Base-by-base conservation (phyloP, 768 basidiomycete genomes). In the Psilocybe subaeruginosa region DNA sequence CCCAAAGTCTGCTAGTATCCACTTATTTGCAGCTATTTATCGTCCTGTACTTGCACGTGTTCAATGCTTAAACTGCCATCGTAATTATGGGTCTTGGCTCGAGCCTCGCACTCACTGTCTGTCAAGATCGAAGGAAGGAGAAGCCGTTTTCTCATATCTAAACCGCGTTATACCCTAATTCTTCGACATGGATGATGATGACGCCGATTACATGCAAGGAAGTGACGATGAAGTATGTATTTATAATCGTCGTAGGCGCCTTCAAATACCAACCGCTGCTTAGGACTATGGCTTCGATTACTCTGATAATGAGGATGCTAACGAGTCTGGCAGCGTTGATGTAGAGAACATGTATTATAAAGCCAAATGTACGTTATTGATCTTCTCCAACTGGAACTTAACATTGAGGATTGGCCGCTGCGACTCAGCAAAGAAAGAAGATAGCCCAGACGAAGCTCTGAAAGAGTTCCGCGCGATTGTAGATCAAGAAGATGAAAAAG, bases 341-440 rank as follows among this genome's bases (percentile, higher is more conserved):
- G 87, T 97, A 48, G 97, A 99, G 79, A 99, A 99, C 72, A 87
- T 95, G 85, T 99, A 99, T 77, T 99, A 99, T 74, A 91, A 89
- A 52, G 97, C 97, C 9, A 99, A 99, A 76, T 89, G 97, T 98
- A 66, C 54, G 89, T 75, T 47, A 52, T 29, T 19, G 16, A 41
- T 58, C 27, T 61, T 45, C 3, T 46, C 35, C 55, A 48, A 54
- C 45, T 48, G 33, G 17, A 37, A 17, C 39, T 19, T 8, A 12
- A 4, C 23, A 19, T 8, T 45, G 47, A 56, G 29, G 55, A 62
- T 53, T 61, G 57, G 60, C 59, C 9, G 62, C n/a, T n/a, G 8
- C 49, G 11, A 19, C 33, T 31, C 66, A 96, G 95, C 90, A 30
- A 89, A 93, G 77, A 97, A 97, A 73, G 95, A 97, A 68, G 97